Evolutionary conservation across 1,284 basidiomycete genomes (phyloP), one percentile per base, ranked within the genome.

Genomic region (Ustilago hordei): DNA sequence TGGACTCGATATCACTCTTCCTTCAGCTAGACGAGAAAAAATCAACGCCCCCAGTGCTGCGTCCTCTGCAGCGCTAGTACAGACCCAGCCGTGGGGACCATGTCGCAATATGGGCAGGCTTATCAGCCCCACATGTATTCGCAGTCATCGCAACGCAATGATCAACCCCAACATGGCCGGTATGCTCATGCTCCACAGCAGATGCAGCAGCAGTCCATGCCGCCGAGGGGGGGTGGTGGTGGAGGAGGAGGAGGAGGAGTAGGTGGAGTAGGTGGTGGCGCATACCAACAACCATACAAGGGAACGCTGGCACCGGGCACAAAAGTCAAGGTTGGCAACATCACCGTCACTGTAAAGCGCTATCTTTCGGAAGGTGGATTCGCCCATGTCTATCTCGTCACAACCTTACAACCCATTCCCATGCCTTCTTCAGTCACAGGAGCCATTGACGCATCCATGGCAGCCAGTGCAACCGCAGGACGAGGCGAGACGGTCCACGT

Each of bases 331-430:
- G 93, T 99, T 56, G 97, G 96, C 85, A 93, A 93, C 82, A 92
- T 93, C 87, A 91, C 90, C 38, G 95, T 99, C 65, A 91, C 93
- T 79, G 93, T 93, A 59, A 92, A 94, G 81, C 88, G 92, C 82
- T 99, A 97, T 89, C 90, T 99, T 58, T 93, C 92, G 60, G 95
- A 98, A 91, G 95, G 95, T 87, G 97, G 97, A 17, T 99, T 98
- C 86, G 96, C 97, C 1, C 94, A 98, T 88, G 96, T 99, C 56
- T 99, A 99, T 88, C 91, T 99, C 68, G 95, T 97, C 63, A 90
- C 91, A 64, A 95, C 95, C 7, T 90, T 92, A 4, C 89, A 90
- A 59, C 94, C 95, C 2, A 92, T 99, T 55, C 83, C 83, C 2
- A 74, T 80, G 65, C 84, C 84, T 8, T 70, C 70, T 19, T 75